Evolutionary conservation across 2,329 filamentous ascomycete genomes (phyloP), one percentile per base, ranked within the genome.

Genomic region (Microdochium bolleyi): DNA sequence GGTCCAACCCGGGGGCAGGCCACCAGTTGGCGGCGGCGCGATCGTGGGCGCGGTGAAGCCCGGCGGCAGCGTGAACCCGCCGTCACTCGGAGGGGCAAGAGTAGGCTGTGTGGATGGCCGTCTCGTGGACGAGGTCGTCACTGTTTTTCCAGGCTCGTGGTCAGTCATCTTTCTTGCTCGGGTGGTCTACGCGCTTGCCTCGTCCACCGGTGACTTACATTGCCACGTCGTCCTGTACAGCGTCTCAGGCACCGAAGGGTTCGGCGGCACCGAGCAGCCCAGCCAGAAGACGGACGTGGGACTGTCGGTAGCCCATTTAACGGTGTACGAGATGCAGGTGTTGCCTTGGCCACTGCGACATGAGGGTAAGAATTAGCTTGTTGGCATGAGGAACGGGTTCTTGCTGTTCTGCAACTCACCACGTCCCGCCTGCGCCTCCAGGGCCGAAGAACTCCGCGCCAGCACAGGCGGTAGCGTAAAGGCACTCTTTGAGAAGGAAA

Each of bases 51-150:
- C 8, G 3, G 41, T 46, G 41, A 46, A 46, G 16, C 41, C 41
- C 4, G 19, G 41, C 19, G 41, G 41, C 13, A 46, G 41, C 9
- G 41, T 46, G 41, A 46, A 46, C 7, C 22, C 41, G n/a, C 67
- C 50, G 56, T 72, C 32, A 64, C 66, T 2, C 13, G 3, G 9
- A 19, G 9, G 14, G 41, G 16, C n/a, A 11, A 5, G n/a, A 19
- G 41, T 46, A 22, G 41, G 41, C 16, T 22, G 3, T 11, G 41
- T 16, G 5, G 41, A 46, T 22, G 41, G n/a, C n/a, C n/a, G 21
- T 11, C 21, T 46, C 5, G 34, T 38, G 7, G 41, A 46, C 27
- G 27, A 5, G 27, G 27, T 30, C 5, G 11, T 11, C 11, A 30
- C 27, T 30, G 27, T 30, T 30, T 30, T 30, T 30, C 11, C 11